Percentiles rank a stretch among this genome's conserved stretches.
These are phyloP conservation scores for Metschnikowia cubensis DNA, from an alignment of 805 yeast genomes.

Conservation along the genomic window DNA sequence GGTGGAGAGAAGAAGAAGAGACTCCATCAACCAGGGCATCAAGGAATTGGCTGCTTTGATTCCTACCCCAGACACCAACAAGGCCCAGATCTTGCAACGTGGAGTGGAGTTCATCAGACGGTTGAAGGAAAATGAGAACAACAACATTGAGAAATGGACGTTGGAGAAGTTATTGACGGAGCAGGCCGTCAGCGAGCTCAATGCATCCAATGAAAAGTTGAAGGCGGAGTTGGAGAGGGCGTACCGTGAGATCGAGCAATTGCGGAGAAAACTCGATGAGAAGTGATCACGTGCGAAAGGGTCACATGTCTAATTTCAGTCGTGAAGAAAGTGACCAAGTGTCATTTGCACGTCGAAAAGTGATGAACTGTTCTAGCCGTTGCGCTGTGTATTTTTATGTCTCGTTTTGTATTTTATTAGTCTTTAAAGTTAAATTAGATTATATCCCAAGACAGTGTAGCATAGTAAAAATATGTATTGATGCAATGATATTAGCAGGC, in stretches of 20 bases:
- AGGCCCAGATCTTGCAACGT: conserved; percentile 81
- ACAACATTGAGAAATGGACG: conserved; percentile 91
- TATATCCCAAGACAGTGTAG: neutral
- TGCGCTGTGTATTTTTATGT: conserved; percentile 1
- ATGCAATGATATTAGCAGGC: neutral
- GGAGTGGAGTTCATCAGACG: conserved; percentile 89
- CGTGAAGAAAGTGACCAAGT: too few species aligned
- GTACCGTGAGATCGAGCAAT: conserved; percentile 83
- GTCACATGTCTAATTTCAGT: too few species aligned
- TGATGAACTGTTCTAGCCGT: neutral
- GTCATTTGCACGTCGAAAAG: neutral
- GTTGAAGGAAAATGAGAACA: conserved; percentile 84
- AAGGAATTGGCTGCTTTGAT: conserved; percentile 70
- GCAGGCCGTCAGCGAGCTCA: conserved; percentile 83
- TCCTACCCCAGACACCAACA: conserved; percentile 82
- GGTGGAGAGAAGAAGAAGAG: conserved; percentile 90
- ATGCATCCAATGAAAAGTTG: conserved; percentile 80
- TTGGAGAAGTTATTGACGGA: conserved; percentile 87
- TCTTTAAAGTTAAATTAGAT: neutral
- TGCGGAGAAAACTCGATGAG: conserved; percentile 47
- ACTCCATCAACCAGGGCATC: conserved; percentile 83
- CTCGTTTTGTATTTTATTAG: neutral
- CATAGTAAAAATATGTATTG: neutral
- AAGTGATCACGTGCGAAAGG: conserved; percentile 8
- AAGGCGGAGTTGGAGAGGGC: conserved; percentile 87